These are phyloP conservation scores for Didymosphaeria variabile DNA, from an alignment of 2,329 filamentous ascomycete species.

Conservation along the genomic window DNA sequence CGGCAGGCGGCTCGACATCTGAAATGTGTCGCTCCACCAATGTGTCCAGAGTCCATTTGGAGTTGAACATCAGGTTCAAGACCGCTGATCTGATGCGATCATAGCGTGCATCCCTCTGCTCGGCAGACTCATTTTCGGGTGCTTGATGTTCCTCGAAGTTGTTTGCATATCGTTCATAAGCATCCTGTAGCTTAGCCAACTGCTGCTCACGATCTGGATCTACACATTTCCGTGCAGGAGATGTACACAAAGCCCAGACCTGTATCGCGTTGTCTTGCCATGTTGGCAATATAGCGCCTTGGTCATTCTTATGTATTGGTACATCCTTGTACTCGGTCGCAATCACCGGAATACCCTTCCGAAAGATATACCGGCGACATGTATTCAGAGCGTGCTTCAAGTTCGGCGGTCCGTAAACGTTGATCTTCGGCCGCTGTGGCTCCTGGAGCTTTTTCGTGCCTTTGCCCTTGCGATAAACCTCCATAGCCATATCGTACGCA, in stretches of 20 bases:
- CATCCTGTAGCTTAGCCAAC: conserved; percentile 30
- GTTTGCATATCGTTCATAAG: conserved; percentile 39
- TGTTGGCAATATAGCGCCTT: conserved; percentile 63
- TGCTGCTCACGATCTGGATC: conserved; percentile 27
- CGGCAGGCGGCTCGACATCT: conserved; percentile 72
- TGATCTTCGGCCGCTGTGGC: conserved; percentile 40
- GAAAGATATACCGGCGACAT: conserved; percentile 83
- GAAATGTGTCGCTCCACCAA: conserved; percentile 72
- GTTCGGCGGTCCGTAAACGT: conserved; percentile 83
- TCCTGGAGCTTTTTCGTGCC: conserved; percentile 22
- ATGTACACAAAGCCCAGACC: conserved; percentile 82
- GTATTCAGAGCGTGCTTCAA: conserved; percentile 83
- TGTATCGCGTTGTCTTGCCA: conserved; percentile 80
- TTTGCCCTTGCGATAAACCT: conserved; percentile 32
- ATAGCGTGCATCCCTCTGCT: conserved; percentile 52
- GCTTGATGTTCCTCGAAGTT: conserved; percentile 43
- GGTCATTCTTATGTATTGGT: conserved; percentile 35
- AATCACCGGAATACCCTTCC: conserved; percentile 79
- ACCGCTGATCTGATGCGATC: conserved; percentile 67
- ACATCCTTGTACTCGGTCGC: conserved; percentile 69
- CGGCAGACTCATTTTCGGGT: conserved; percentile 36
- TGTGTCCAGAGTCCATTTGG: conserved; percentile 75
- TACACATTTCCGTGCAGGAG: conserved; percentile 30
- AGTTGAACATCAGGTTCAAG: conserved; percentile 81
- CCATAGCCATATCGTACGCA: conserved; percentile 57